Conservation (phyloP, 1,284 basidiomycete genomes). For the Heterobasidion occidentale region DNA sequence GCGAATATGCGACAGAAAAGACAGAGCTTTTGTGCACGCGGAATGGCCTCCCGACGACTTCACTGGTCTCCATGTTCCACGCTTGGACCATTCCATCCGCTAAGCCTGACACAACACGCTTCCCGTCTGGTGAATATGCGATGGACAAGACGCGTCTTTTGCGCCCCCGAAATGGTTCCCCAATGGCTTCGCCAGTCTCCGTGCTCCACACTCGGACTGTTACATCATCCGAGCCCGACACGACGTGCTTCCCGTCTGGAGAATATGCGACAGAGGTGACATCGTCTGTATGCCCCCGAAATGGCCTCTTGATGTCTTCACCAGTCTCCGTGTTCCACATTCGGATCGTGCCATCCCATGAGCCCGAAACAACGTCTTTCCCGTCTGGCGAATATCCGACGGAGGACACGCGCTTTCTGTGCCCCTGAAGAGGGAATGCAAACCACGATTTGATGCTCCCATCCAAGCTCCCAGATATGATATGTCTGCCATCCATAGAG, state of each 20-base stretch:
- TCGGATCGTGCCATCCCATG: not conserved
- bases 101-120: not conserved
- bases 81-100: not conserved
- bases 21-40: not conserved
- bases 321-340: not conserved
- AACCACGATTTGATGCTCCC: not conserved
- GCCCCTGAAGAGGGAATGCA: not conserved
- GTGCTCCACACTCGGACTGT: conserved; percentile 12
- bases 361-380: not conserved
- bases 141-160: not conserved
- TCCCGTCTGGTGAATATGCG: conserved; percentile 1
- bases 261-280: conserved; percentile 12
- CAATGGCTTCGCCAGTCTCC: not conserved
- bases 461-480: not conserved
- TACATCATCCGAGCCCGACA: conserved; percentile 13
- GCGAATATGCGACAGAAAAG: not conserved
- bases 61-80: not conserved
- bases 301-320: not conserved
- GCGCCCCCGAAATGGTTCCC: not conserved
- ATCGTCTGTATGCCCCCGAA: conserved; percentile 12
- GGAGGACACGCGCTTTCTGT: not conserved
- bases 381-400: not conserved
- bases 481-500: not conserved
- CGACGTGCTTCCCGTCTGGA: conserved; percentile 10
- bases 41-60: not conserved